Percentiles rank a stretch among this genome's conserved stretches.
Conservation (phyloP, 257 asterid genomes). For the Rauvolfia tetraphylla region DNA sequence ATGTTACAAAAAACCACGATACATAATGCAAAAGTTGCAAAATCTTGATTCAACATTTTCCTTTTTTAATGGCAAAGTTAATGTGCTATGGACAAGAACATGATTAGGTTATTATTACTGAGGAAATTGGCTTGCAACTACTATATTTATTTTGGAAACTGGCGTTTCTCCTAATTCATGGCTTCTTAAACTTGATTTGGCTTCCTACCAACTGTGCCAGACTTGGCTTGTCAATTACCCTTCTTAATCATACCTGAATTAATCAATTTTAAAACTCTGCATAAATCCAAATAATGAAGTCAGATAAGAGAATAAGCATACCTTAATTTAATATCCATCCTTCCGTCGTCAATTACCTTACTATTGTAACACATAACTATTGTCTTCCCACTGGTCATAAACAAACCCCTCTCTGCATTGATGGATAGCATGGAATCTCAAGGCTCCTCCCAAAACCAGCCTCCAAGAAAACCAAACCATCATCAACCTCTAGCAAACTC, state of each 20-base stretch:
- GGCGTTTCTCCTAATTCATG: constrained; percentile 1
- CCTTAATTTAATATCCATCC: constrained; percentile 4
- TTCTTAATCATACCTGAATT: background rate
- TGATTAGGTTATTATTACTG: no score
- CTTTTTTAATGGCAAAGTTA: no score
- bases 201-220: constrained; percentile 8
- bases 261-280: background rate
- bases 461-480: background rate
- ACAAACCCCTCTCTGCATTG: background rate
- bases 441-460: constrained; percentile 14
- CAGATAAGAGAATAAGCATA: constrained; percentile 12
- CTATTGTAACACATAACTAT: background rate
- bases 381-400: constrained; percentile 11
- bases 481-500: constrained; percentile 1
- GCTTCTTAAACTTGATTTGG: background rate
- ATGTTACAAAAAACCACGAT: no score
- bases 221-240: constrained; percentile 5
- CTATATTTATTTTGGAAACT: background rate
- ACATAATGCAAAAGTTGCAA: background rate
- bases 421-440: constrained; percentile 19
- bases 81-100: no score
- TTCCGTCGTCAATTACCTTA: constrained; percentile 2
- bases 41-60: background rate
- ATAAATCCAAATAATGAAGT: background rate
- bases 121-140: no score